Evolutionary conservation across 345 rosid species (phyloP).

Genomic region (Citrus hindsii): DNA sequence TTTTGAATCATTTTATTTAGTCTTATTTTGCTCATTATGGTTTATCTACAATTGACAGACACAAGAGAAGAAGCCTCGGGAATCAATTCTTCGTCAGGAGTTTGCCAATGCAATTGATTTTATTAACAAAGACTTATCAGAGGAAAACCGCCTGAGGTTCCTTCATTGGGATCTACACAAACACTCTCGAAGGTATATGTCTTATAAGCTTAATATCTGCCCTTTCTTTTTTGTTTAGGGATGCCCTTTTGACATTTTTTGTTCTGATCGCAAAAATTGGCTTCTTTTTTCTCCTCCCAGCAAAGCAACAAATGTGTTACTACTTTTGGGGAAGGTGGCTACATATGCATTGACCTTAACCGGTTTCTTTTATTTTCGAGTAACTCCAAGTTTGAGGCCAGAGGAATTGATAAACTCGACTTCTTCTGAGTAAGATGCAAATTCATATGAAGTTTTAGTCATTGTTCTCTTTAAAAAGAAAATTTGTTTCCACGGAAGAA

Average conservation of each 20-base stretch:
- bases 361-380: slow-evolving; percentile 85
- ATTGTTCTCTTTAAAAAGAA: too few relatives aligned
- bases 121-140: slow-evolving; percentile 83
- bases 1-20: slow-evolving; percentile 6
- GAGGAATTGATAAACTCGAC: slow-evolving; percentile 46
- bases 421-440: slow-evolving; percentile 48
- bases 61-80: slow-evolving; percentile 81
- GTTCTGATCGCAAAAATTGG: slow-evolving; percentile 6
- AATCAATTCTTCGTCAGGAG: slow-evolving; percentile 88
- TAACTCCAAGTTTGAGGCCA: slow-evolving; percentile 55
- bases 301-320: slow-evolving; percentile 74
- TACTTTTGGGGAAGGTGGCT: slow-evolving; percentile 83
- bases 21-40: slow-evolving; percentile 10
- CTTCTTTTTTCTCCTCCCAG: slow-evolving; percentile 40
- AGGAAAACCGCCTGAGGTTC: slow-evolving; percentile 68
- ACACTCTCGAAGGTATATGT: slow-evolving; percentile 69
- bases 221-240: neutral
- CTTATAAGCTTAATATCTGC: slow-evolving; percentile 4
- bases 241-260: neutral
- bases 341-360: slow-evolving; percentile 69
- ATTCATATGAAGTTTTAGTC: neutral
- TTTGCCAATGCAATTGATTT: slow-evolving; percentile 94
- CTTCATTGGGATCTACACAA: slow-evolving; percentile 93
- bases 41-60: slow-evolving; percentile 36
- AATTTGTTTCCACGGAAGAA: neutral